A percentile compares a stretch with the other conserved stretches of the same genome.
Evolutionary conservation across 805 yeast species (phyloP).

Genomic region (Blastobotrys attinorum): DNA sequence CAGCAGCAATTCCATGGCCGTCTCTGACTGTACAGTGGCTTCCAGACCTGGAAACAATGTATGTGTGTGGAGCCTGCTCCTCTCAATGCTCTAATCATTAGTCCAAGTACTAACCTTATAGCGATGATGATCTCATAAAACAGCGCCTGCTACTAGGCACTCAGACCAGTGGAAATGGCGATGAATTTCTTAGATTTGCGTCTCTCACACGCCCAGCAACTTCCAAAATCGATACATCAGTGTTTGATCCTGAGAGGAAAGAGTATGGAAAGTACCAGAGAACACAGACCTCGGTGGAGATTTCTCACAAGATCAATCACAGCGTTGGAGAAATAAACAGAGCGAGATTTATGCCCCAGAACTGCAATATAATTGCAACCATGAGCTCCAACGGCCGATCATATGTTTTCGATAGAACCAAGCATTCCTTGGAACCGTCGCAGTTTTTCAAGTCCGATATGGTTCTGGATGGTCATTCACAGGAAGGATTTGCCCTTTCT

Average conservation of each 20-base stretch:
- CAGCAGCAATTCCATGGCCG: slow-evolving; percentile 57
- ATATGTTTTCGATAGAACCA: slow-evolving; percentile 72
- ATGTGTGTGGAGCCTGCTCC: too few relatives aligned
- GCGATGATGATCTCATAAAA: too few relatives aligned
- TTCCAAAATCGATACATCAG: slow-evolving; percentile 22
- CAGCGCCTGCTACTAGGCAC: slow-evolving; percentile 52
- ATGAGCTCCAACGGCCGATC: slow-evolving; percentile 59
- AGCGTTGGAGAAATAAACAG: slow-evolving; percentile 60
- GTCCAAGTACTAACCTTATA: too few relatives aligned
- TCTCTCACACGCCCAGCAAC: slow-evolving; percentile 24
- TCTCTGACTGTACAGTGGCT: slow-evolving; percentile 53
- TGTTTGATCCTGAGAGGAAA: slow-evolving; percentile 32
- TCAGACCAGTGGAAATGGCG: slow-evolving; percentile 49
- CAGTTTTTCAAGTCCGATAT: slow-evolving; percentile 43
- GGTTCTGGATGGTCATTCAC: slow-evolving; percentile 34
- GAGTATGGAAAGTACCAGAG: slow-evolving; percentile 27
- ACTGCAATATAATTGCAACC: slow-evolving; percentile 74
- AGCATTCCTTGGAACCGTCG: slow-evolving; percentile 49
- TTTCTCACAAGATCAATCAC: slow-evolving; percentile 56
- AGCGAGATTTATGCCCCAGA: slow-evolving; percentile 72
- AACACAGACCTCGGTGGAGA: slow-evolving; percentile 27
- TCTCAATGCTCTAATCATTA: too few relatives aligned
- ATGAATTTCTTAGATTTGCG: slow-evolving; percentile 40
- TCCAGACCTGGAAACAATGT: slow-evolving; percentile 39
- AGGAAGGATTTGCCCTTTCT: slow-evolving; percentile 53